Evolutionary conservation across 148 eudicot species (phyloP).

Genomic region (Fagopyrum esculentum): DNA sequence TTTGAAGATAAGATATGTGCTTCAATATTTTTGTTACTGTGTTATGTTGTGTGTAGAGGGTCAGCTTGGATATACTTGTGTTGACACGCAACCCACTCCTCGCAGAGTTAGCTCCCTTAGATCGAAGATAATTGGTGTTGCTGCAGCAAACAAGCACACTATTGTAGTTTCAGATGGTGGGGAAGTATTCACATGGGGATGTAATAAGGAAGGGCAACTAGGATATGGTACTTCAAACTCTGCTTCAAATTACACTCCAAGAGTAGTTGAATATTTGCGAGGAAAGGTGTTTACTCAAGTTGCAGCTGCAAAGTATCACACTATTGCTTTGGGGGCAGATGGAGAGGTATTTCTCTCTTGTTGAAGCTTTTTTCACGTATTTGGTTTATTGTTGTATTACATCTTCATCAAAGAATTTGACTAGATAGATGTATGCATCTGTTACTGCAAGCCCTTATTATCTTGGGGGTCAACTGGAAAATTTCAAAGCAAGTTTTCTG

Average conservation of each 20-base stretch:
- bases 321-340: constrained; percentile 81
- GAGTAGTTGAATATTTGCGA: constrained; percentile 83
- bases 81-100: constrained; percentile 94
- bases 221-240: constrained; percentile 99
- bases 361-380: not conserved
- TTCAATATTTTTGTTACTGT: not conserved
- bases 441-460: too few species aligned
- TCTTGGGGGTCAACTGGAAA: not conserved
- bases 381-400: not conserved
- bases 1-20: too few species aligned
- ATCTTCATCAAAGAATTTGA: not conserved
- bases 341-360: constrained; percentile 61
- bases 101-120: constrained; percentile 81
- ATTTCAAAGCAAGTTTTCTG: not conserved
- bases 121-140: constrained; percentile 74
- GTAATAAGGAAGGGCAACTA: constrained; percentile 96
- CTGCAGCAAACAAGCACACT: constrained; percentile 97
- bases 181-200: constrained; percentile 97
- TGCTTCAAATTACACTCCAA: constrained; percentile 80
- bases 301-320: constrained; percentile 85
- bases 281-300: constrained; percentile 69
- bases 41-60: constrained; percentile 52
- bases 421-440: not conserved
- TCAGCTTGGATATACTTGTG: constrained; percentile 96
- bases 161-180: constrained; percentile 86